Conservation (phyloP, 208 protist genomes). For the Porcisia deanei region DNA sequence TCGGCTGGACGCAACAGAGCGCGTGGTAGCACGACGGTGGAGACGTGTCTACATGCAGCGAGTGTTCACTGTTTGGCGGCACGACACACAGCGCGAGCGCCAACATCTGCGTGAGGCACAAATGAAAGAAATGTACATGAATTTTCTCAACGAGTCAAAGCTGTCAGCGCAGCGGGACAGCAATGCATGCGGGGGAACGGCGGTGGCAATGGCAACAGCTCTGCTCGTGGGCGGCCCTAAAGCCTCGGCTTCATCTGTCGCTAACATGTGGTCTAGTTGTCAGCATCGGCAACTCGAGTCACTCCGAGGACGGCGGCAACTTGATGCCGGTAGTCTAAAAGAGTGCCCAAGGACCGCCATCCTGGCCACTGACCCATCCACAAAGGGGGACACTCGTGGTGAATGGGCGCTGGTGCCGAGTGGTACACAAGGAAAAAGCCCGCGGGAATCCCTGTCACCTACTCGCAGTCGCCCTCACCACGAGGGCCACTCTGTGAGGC, state of each 20-base stretch:
- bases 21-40: conserved; percentile 31
- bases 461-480: background rate
- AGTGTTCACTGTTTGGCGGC: conserved; percentile 59
- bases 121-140: conserved; percentile 53
- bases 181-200: conserved; percentile 16
- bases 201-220: background rate
- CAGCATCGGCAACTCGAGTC: background rate
- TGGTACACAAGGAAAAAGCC: background rate
- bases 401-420: background rate
- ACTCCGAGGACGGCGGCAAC: background rate
- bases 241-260: background rate
- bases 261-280: conserved; percentile 1
- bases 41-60: conserved; percentile 33
- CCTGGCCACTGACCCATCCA: background rate
- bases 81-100: conserved; percentile 33
- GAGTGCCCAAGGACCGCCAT: background rate
- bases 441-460: background rate
- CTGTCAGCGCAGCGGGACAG: conserved; percentile 33
- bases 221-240: background rate
- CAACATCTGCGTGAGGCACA: conserved; percentile 28
- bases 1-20: conserved; percentile 6
- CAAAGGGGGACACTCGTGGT: background rate
- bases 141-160: conserved; percentile 54
- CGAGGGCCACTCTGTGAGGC: background rate
- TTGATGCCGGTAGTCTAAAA: background rate